A percentile compares a stretch with the other conserved stretches of the same genome.
These are phyloP conservation scores for Neurospora sp. DNA, from an alignment of 495 filamentous ascomycete species.

Conservation along the genomic window DNA sequence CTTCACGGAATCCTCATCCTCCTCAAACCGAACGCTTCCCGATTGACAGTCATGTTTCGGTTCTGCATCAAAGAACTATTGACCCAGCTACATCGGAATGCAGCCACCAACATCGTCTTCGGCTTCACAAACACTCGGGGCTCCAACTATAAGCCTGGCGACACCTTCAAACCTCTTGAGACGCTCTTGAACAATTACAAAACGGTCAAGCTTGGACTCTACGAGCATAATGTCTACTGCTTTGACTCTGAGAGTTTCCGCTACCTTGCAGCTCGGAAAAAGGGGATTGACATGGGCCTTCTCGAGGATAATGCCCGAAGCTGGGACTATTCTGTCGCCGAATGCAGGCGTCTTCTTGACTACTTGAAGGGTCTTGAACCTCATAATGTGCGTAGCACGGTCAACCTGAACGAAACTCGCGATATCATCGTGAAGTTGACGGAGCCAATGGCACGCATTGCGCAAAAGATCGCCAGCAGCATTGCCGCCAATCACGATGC, in stretches of 20 bases:
- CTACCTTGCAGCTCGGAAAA: conserved; percentile 31
- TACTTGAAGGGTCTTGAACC: conserved; percentile 18
- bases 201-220: conserved; percentile 16
- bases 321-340: conserved; percentile 28
- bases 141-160: conserved; percentile 33
- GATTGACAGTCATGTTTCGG: conserved; percentile 27
- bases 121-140: conserved; percentile 36
- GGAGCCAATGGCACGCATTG: conserved; percentile 28
- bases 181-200: conserved; percentile 16
- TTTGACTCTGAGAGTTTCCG: conserved; percentile 41
- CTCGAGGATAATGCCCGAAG: conserved; percentile 24
- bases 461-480: conserved; percentile 22
- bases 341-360: conserved; percentile 21
- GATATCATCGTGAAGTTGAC: conserved; percentile 26
- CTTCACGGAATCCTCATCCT: conserved; percentile 39
- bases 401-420: conserved; percentile 30
- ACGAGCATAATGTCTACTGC: conserved; percentile 24
- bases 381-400: conserved; percentile 26
- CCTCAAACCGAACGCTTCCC: conserved; percentile 34
- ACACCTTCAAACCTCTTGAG: conserved; percentile 28
- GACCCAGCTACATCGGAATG: conserved; percentile 22
- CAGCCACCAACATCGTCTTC: conserved; percentile 32
- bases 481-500: conserved; percentile 22
- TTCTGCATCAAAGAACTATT: conserved; percentile 37
- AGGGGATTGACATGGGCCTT: conserved; percentile 19